Base-by-base conservation (phyloP, 164 flowering plant genomes). In the Amborella trichopoda region DNA sequence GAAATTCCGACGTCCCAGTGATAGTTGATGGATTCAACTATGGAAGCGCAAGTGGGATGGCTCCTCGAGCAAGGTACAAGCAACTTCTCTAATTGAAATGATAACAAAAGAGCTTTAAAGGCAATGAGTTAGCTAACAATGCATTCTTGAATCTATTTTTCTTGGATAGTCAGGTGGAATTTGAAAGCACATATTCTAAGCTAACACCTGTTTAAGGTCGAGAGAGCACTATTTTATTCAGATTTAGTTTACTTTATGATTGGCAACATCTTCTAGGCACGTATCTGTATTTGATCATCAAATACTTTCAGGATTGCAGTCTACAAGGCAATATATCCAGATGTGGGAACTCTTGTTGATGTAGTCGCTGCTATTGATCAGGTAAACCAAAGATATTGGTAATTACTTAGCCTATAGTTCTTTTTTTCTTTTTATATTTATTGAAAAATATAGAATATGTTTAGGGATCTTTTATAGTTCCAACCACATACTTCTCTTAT, bases 11-110 rank as follows among this genome's bases (percentile, higher is more conserved):
- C 48, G 80, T 79, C 37, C 94, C 94, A 8, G 94, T 85, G 43
- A 65, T 75, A n/a, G 67, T 73, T 44, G 61, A 85, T 52, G 88
- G 86, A 33, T 83, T 72, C 73, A 68, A 60, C 40, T 90, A 83
- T 41, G 97, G 97, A 18, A 57, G 40, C 26, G 91, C 97, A 45
- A 75, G 84, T 55, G 95, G 97, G 26, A 85, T 85, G 88, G 95
- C 97, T 11, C 97, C 97, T n/a, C 68, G 81, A 23, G 95, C 97
- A 24, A 43, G 82, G 94, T 74, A 56, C 8, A n/a, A n/a, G n/a
- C n/a, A n/a, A n/a, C n/a, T n/a, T n/a, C n/a, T n/a, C n/a, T n/a
- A n/a, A n/a, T n/a, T n/a, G n/a, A n/a, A n/a, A n/a, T n/a, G n/a
- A n/a, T n/a, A n/a, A n/a, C n/a, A n/a, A n/a, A n/a, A n/a, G n/a